Conservation (phyloP, 371 early-diverging fungal species). For the Mortierella sp. region DNA sequence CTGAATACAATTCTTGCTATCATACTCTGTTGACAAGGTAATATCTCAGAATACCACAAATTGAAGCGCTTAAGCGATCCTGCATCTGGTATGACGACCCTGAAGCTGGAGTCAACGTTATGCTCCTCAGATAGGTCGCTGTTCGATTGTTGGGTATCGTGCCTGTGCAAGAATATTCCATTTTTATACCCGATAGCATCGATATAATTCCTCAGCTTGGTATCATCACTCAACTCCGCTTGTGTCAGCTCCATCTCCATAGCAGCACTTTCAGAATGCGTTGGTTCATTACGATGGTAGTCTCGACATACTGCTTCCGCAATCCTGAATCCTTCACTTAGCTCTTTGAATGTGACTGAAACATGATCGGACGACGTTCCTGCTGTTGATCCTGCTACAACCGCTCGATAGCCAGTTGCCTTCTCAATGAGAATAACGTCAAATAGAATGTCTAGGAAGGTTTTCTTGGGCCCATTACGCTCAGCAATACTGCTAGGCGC, state of each 20-base stretch:
- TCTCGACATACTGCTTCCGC: conserved; percentile 11
- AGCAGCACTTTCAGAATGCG: not conserved
- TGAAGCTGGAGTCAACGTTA: not conserved
- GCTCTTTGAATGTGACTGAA: conserved; percentile 1
- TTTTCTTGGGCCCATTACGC: no score
- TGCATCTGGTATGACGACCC: conserved; percentile 7
- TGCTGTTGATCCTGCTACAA: no score
- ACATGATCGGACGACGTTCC: not conserved
- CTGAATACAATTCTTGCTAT: conserved; percentile 22
- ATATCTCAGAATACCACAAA: not conserved
- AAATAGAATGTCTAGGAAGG: conserved; percentile 14
- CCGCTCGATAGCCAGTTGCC: conserved; percentile 7
- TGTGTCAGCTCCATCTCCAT: not conserved
- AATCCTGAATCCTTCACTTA: conserved; percentile 12
- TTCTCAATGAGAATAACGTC: conserved; percentile 32
- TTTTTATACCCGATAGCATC: not conserved
- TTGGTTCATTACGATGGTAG: conserved; percentile 1
- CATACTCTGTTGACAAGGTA: conserved; percentile 13
- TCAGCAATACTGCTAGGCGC: no score
- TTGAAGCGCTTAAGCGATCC: not conserved
- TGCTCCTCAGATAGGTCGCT: not conserved
- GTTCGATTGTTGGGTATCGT: not conserved
- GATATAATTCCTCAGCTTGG: not conserved
- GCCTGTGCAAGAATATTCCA: not conserved
- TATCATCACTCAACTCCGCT: not conserved